Evolutionary conservation across 768 basidiomycete genomes (phyloP).

Genomic region (Holtermanniella nyarrowii): DNA sequence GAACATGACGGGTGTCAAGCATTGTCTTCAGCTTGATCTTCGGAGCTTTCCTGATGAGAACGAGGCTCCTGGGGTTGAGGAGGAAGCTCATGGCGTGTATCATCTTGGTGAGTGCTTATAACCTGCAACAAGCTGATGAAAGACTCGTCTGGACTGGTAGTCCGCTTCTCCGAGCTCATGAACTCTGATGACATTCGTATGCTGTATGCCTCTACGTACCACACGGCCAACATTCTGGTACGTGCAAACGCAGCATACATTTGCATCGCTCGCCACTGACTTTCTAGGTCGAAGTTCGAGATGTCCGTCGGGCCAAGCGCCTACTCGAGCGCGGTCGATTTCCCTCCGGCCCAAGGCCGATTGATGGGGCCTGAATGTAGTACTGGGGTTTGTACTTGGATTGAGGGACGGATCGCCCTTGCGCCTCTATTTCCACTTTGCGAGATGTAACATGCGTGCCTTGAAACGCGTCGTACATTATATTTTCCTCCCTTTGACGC

Average conservation of each 20-base stretch:
- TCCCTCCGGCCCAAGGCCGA: no score
- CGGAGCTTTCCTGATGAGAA: conserved; percentile 9
- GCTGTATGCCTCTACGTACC: conserved; percentile 31
- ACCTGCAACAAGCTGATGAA: neutral
- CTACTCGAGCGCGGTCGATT: conserved; percentile 10
- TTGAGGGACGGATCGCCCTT: no score
- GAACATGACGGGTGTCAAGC: conserved; percentile 13
- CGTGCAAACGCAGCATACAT: no score
- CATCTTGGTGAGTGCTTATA: conserved; percentile 20
- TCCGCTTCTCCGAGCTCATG: conserved; percentile 23
- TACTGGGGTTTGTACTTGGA: no score
- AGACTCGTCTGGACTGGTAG: conserved; percentile 32
- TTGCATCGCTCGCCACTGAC: no score
- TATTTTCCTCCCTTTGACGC: no score
- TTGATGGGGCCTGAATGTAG: no score
- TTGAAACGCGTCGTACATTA: no score
- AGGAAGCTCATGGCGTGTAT: conserved; percentile 7
- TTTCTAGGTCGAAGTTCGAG: conserved; percentile 20
- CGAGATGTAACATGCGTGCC: no score
- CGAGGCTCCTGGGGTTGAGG: neutral
- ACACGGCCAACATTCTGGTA: conserved; percentile 32
- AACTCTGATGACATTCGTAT: conserved; percentile 20
- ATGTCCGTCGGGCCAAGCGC: conserved; percentile 21
- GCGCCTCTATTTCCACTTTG: no score
- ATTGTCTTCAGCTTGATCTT: conserved; percentile 31